Percentiles rank a stretch among this genome's conserved stretches.
Conservation (phyloP, 2,329 filamentous ascomycete species). For the Arthrobotrys sphaeroides region DNA sequence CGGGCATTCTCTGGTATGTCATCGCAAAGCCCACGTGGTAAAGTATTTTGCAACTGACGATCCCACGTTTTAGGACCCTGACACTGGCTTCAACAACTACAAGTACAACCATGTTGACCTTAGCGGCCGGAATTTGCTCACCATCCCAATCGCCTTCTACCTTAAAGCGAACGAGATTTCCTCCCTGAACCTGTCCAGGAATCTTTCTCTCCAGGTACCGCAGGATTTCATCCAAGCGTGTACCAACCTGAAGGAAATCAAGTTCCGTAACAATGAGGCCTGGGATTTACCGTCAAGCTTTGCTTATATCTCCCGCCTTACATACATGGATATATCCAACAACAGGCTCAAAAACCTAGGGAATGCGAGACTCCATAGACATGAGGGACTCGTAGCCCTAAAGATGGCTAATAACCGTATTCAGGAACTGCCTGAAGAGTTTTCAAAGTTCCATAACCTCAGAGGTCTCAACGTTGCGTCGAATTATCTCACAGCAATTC, state of each 20-base stretch:
- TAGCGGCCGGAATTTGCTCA: slow-evolving; percentile 86
- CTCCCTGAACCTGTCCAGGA: slow-evolving; percentile 90
- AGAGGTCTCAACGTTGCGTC: slow-evolving; percentile 91
- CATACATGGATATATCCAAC: slow-evolving; percentile 92
- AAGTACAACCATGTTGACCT: slow-evolving; percentile 96
- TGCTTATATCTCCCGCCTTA: slow-evolving; percentile 80
- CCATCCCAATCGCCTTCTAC: slow-evolving; percentile 93
- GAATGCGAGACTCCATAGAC: slow-evolving; percentile 78
- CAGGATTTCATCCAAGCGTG: slow-evolving; percentile 97
- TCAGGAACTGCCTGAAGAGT: slow-evolving; percentile 79
- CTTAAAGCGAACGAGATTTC: slow-evolving; percentile 92
- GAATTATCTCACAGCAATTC: slow-evolving; percentile 87
- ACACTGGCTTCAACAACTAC: slow-evolving; percentile 81
- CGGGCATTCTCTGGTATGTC: slow-evolving; percentile 67
- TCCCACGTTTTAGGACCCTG: slow-evolving; percentile 72
- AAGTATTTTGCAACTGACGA: slow-evolving; percentile 62
- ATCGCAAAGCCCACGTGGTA: not conserved
- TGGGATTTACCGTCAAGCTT: slow-evolving; percentile 85
- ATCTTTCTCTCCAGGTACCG: slow-evolving; percentile 89
- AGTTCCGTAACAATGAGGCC: slow-evolving; percentile 93
- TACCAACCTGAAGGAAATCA: slow-evolving; percentile 89
- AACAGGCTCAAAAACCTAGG: slow-evolving; percentile 89
- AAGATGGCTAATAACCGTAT: slow-evolving; percentile 94
- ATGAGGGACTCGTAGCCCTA: slow-evolving; percentile 82
- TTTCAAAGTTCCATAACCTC: slow-evolving; percentile 79